Base-by-base conservation (phyloP, 768 basidiomycete species). In the Auriscalpium microsporum region DNA sequence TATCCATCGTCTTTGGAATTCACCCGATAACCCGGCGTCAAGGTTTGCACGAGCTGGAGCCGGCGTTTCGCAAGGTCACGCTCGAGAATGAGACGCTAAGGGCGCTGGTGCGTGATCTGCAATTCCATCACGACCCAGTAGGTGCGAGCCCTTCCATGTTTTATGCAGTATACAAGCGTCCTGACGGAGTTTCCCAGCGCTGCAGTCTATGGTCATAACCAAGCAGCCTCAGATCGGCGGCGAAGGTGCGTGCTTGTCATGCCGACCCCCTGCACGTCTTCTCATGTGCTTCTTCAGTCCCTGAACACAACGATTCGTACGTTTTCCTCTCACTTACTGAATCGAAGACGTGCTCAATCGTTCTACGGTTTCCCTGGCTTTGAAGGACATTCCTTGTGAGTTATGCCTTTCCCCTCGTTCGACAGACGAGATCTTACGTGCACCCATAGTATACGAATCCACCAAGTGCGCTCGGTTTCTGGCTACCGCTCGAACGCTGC, bases 151-250 rank as follows among this genome's bases (percentile, higher is more conserved):
- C 1, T 23, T 48, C 36, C 34, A 56, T 35, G 9, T 17, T 42
- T 21, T 28, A 4, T 7, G 28, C 28, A 28, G 4, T 7, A 28
- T 28, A 28, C 28, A 28, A 7, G 28, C 7, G 28, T 28, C 28
- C 7, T 28, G 28, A 28, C 28, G 28, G 28, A 28, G 28, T 28
- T 2, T 28, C 5, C 34, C 61, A 87, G 94, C 90, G 2, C 73
- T 94, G 35, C 93, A 95, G 65, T 91, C 89, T 2, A 96, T 96
- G 94, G 76, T 95, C 35, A 99, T 98, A 57, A 93, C 86, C 63
- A 98, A 98, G 70, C 94, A 97, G 66, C 84, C 90, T 5, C 77
- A 86, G 53, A 94, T 98, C 23, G 95, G 96, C 2, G 93, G 93
- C 2, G 84, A 89, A 80, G 93, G 93, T 93, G 72, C 38, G 10